Conservation (phyloP, 371 early-diverging fungal species). For the Funneliformis caledonium region DNA sequence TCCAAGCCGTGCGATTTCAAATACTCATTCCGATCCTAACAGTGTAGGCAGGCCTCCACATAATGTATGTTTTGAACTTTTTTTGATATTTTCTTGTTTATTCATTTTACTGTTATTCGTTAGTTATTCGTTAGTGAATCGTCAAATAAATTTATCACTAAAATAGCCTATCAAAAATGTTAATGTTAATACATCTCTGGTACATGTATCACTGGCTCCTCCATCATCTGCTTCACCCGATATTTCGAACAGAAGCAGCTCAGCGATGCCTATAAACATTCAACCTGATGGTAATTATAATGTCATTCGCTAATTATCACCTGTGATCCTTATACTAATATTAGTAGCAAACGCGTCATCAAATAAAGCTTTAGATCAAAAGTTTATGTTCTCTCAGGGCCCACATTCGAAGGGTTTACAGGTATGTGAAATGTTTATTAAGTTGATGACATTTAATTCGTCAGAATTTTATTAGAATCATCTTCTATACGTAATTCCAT, state of each 20-base stretch:
- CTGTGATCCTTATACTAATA: too few species aligned
- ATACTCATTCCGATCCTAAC: constrained; percentile 29
- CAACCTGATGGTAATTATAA: neutral
- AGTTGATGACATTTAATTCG: neutral
- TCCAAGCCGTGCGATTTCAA: constrained; percentile 50
- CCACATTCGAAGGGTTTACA: neutral
- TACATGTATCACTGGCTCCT: neutral
- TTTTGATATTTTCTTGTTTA: neutral
- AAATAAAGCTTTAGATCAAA: neutral
- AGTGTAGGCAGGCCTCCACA: constrained; percentile 47
- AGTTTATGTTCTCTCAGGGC: neutral
- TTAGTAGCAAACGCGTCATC: neutral
- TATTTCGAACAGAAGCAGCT: neutral
- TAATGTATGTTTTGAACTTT: constrained; percentile 37
- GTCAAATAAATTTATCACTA: constrained; percentile 1
- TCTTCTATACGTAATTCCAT: neutral
- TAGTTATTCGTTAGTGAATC: constrained; percentile 28
- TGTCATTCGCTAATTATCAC: too few species aligned
- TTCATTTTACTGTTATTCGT: neutral
- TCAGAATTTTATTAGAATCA: constrained; percentile 10
- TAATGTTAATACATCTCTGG: neutral
- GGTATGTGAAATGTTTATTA: neutral
- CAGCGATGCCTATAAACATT: neutral
- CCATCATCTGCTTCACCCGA: neutral
- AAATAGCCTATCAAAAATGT: constrained; percentile 29